Evolutionary conservation across 148 eudicot species (phyloP), one percentile per base, ranked within the genome.

Genomic region (Rhododendron simsii): DNA sequence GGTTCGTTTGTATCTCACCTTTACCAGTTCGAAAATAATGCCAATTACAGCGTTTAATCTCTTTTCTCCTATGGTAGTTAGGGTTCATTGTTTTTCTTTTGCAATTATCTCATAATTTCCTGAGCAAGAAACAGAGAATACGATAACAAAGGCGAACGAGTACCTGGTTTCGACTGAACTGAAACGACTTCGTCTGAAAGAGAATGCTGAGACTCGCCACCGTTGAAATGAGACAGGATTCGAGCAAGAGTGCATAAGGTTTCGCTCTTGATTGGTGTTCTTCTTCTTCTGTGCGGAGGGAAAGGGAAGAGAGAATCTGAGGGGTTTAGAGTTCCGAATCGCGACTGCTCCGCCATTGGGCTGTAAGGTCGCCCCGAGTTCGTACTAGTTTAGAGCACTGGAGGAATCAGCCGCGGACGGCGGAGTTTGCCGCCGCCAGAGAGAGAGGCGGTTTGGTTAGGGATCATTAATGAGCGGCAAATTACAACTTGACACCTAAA

Each of bases 261-360:
- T 21, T 87, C 83, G 87, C 92, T 87, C 33, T 59, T 83, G 37
- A 90, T 41, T 41, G 85, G 47, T 85, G 88, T 80, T 41, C 45
- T 41, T 41, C 92, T 88, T 20, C 89, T 83, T 35, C 89, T 86
- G 74, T 83, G 90, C 1, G 88, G 89, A 6, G 85, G 78, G 33
- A 85, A 80, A 48, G 83, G n/a, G 41, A 81, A 71, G 16, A 61
- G 5, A 21, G 90, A 11, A 28, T 33, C 76, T 35, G 47, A 74
- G 71, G 47, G 73, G 59, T 61, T 89, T 83, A 73, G 78, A 51
- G 82, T 74, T 74, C 39, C 45, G 57, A 85, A 23, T 39, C 61
- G 63, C 4, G 90, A 61, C 21, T 80, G 45, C 89, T 85, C 89
- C 90, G 86, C 84, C 67, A 59, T 7, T 53, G 16, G 30, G 21